Evolutionary conservation across 441 rosid genomes (phyloP), one percentile per base, ranked within the genome.

Genomic region (Sinapis alba): DNA sequence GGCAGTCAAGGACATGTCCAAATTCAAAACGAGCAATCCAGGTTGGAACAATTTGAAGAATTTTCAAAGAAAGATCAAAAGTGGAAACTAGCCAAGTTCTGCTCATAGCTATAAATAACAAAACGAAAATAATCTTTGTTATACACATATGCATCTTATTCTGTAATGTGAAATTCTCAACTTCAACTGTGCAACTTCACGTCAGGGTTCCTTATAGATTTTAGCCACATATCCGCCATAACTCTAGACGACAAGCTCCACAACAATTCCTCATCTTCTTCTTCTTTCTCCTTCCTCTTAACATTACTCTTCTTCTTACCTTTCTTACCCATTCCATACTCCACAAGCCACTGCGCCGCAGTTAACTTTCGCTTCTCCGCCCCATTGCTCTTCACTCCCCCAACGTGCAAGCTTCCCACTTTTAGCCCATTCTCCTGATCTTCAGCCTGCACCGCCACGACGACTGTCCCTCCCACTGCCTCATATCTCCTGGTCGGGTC

Each of bases 171-270:
- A 38, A 78, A 7, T 38, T 23, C 30, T 61, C 34, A 43, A 28
- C 1, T 12, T 68, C 66, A 73, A 23, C 62, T 41, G 63, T 68
- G 64, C 71, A 73, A 67, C 78, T 84, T 91, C 7, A 93, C 86
- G 69, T 93, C 94, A 6, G 98, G 98, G 72, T 95, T 91, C 82
- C 98, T 87, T 82, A 90, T 87, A n/a, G 94, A 77, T 83, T 85
- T 91, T 59, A 95, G 95, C 99, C 97, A 91, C 99, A 88, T 93
- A 56, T 88, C 97, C 5, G 98, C 98, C 97, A 90, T 88, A 68
- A 90, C 89, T 68, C 98, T 83, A 4, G 97, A 88, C 23, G 98
- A 91, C 71, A 88, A 81, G 90, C 99, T 93, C 99, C 98, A 91
- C 65, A 93, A 70, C 19, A 83, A 15, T 15, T 87, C 93, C 26